A percentile compares a stretch with the other conserved stretches of the same genome.
Conservation (phyloP, 129 eudicot species). For the Gnaphalium uliginosum region DNA sequence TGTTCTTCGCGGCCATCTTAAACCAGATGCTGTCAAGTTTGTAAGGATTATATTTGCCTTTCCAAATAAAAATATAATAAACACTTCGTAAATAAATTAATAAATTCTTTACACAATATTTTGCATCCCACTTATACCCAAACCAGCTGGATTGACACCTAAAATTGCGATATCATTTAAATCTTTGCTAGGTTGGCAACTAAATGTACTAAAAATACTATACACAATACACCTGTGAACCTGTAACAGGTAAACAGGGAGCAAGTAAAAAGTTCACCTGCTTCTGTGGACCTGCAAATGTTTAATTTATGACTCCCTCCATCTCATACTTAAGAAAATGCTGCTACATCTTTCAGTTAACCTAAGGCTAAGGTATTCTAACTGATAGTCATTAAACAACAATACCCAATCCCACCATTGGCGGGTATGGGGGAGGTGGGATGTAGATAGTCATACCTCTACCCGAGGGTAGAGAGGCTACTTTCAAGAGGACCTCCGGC, state of each 20-base stretch:
- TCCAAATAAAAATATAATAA: background rate
- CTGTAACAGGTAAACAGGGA: conserved; percentile 14
- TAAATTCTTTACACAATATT: background rate
- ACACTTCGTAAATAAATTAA: too few species aligned
- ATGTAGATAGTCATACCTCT: too few species aligned
- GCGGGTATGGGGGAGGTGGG: too few species aligned
- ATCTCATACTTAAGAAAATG: conserved; percentile 1
- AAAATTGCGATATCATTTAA: conserved; percentile 15
- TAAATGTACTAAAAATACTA: conserved; percentile 8
- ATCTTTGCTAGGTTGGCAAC: conserved; percentile 16
- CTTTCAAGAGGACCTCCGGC: too few species aligned
- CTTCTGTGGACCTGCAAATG: conserved; percentile 18
- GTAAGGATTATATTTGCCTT: background rate
- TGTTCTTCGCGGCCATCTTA: conserved; percentile 7
- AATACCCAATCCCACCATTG: too few species aligned
- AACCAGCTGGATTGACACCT: conserved; percentile 6
- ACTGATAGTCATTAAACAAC: too few species aligned
- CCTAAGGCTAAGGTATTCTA: too few species aligned
- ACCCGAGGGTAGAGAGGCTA: too few species aligned
- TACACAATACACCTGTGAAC: background rate
- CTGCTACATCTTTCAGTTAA: background rate
- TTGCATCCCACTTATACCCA: background rate
- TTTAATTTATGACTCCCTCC: conserved; percentile 2
- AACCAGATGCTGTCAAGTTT: conserved; percentile 10
- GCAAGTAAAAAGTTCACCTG: conserved; percentile 17